Base-by-base conservation (phyloP, 495 filamentous ascomycete species). In the Penicillium canariense region DNA sequence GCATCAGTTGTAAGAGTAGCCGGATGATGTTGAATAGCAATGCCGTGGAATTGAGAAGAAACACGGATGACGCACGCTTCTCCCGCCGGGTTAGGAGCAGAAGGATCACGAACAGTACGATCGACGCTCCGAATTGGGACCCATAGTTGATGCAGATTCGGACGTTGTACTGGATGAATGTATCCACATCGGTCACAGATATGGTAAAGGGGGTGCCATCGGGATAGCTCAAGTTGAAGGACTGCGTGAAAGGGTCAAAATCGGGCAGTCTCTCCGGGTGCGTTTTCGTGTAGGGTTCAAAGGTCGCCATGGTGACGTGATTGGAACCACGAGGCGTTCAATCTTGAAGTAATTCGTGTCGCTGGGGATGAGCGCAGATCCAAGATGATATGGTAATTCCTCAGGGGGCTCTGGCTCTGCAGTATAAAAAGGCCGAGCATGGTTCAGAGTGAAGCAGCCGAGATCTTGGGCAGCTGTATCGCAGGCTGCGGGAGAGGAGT, bases 91-190 rank as follows among this genome's bases (percentile, higher is more conserved):
- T 88, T 57, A 90, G 65, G 14, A 89, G 71, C 14, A 86, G 68
- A 0, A 93, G 70, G 18, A 89, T 74, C 35, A 88, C 56, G 18
- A 91, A 71, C 51, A 92, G 83, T 20, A 87, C 63, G 54, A 87
- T 55, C 26, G 81, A 83, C n/a, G 88, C 87, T 27, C 91, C 91
- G 48, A 91, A 76, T 65, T 95, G 88, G 26, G 75, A 65, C 39
- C 81, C 85, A 62, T 85, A 91, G 67, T 84, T 87, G 81, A 91
- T 85, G 67, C 77, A 75, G 38, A 79, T 68, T 15, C 77, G 73
- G 42, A 82, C 61, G 58, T 76, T 75, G 65, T 83, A 81, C 50
- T 60, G 56, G 58, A 78, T 67, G 50, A 80, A 72, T 7, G 50
- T 39, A 54, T 84, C 70, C 23, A 92, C 47, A 4, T 73, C 67